Evolutionary conservation across 2,329 filamentous ascomycete species (phyloP), one percentile per base, ranked within the genome.

Genomic region (Aspergillus sp.): DNA sequence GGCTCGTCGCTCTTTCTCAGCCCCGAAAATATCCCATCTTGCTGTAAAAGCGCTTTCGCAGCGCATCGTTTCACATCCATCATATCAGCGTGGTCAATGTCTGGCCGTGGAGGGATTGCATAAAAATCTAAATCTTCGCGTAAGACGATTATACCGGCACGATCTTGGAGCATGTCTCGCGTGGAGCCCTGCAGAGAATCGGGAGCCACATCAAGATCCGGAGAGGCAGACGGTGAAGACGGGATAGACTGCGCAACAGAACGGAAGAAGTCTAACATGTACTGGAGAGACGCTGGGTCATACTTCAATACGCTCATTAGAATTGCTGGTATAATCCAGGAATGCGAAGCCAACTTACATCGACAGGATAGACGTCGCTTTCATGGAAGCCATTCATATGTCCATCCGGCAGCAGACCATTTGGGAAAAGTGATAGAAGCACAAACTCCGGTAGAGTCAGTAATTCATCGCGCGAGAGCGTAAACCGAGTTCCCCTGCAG

Each of bases 241-340:
- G 74, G 75, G 65, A 99, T 98, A n/a, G 93, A 95, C 76, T 97
- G 92, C 53, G 95, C 95, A 62, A 99, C 93, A 64, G 88, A 88
- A 63, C 95, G 89, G 81, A 99, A 99, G 78, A 99, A 99, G 69
- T 97, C 93, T 63, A 99, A 85, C 95, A 99, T 99, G 79, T 98
- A 99, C 77, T 98, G 92, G 55, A 99, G 85, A 48, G 93, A 98
- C 53, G 88, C 88, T 22, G 95, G 93, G 76, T 99, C 95, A 79
- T 98, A 99, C 95, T 99, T 79, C 66, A 77, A 78, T 66, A 59
- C 67, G 45, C 41, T 62, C 57, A 48, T 60, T 49, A 62, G 63
- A 44, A 36, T 20, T 17, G 39, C n/a, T 42, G 43, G 24, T 7
- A 26, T 17, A 17, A 17, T n/a, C 11, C 17, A 11, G 45, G 17